Base-by-base conservation (phyloP, 2,329 filamentous ascomycete species). In the Neofusicoccum kwambonambiense region DNA sequence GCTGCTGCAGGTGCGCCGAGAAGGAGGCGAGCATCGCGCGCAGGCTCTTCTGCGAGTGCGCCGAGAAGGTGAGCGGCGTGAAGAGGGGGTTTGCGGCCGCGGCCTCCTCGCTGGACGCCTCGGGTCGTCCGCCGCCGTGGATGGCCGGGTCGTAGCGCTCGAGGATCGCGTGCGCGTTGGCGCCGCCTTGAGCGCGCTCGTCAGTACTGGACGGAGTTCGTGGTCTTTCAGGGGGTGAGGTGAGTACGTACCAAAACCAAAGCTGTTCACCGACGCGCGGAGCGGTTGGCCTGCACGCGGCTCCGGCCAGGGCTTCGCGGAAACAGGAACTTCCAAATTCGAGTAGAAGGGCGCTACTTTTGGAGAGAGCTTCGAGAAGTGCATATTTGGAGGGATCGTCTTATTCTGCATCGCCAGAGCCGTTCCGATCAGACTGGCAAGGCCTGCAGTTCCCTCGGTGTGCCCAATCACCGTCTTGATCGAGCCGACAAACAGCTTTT, bases 401-500 rank as follows among this genome's bases (percentile, higher is more conserved):
- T 66, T 66, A 66, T 78, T 65, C 65, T 77, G 72, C 19, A 82
- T 67, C 0, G 76, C 72, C 42, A 79, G 66, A 2, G 71, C 70
- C 13, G 73, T 72, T 34, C 76, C 76, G 13, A 77, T 65, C 34
- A 77, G 34, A n/a, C 71, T 70, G 15, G 70, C 71, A 1, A 77
- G 60, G 13, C 74, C 75, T 27, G 72, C 71, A 4, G 73, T 70
- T 22, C 72, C 75, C 69, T 79, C 73, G 2, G 72, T 72, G 62
- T 78, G 77, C 4, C 77, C 77, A 52, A 79, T 70, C 47, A 77
- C 74, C 74, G 68, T 79, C 78, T 45, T 61, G 34, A 58, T 44
- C 27, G 68, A 70, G 22, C n/a, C 57, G 62, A 68, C 44, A 19
- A 45, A 41, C 41, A 54, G 22, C 0, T 69, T 69, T 31, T 19